phyloP scores from a whole-genome alignment of 2,329 filamentous ascomycete genomes.

The Ceratocystis albifundus region DNA sequence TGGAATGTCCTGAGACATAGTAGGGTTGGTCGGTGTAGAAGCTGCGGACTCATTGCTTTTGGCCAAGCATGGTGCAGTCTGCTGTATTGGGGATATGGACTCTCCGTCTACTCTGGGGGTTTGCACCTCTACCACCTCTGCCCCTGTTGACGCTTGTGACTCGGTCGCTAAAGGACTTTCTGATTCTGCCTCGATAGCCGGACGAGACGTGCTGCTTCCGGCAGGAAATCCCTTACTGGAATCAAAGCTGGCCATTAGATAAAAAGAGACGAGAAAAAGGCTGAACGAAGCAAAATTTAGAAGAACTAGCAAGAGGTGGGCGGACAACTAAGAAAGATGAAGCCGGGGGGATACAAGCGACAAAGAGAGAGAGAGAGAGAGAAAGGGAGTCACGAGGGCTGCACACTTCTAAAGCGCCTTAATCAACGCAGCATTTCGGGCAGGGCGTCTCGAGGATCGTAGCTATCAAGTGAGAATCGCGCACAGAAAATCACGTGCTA shows the following conservation, averaged over 20 bases:
- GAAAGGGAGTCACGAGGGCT: neutral
- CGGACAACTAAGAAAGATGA: neutral
- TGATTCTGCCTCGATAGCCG: conserved; percentile 20
- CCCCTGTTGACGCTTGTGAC: neutral
- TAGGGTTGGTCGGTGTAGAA: neutral
- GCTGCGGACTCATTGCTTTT: neutral
- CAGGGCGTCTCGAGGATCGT: neutral
- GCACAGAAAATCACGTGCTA: neutral
- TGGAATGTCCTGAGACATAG: neutral
- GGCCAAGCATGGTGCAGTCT: neutral
- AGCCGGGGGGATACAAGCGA: neutral
- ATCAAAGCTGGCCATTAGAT: neutral
- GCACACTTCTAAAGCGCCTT: conserved; percentile 3
- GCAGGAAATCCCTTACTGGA: neutral
- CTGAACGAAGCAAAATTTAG: neutral
- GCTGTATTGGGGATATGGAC: neutral
- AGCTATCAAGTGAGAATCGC: neutral
- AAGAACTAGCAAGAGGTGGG: neutral
- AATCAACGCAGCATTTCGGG: conserved; percentile 13
- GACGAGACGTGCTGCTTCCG: neutral
- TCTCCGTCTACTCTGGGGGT: neutral
- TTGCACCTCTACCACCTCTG: neutral
- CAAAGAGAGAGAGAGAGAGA: neutral
- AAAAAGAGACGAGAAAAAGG: neutral
- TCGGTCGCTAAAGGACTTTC: neutral